Evolutionary conservation across 805 yeast genomes (phyloP).

Genomic region (Saccharomycopsis sp.): DNA sequence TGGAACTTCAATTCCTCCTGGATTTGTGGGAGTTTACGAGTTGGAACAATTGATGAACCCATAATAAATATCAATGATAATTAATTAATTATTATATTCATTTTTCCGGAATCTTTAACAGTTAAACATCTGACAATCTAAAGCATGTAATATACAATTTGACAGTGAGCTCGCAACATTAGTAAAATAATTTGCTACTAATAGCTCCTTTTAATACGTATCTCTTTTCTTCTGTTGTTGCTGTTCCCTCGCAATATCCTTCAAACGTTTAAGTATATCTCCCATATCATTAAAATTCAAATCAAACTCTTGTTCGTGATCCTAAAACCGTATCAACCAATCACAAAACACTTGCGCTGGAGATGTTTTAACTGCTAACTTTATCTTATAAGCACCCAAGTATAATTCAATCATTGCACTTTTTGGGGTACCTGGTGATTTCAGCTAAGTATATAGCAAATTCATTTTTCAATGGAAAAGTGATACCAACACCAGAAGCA

Average conservation of each 20-base stretch:
- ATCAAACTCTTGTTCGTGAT: background rate
- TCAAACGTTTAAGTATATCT: constrained; percentile 13
- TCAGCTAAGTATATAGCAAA: constrained; percentile 28
- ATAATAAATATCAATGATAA: too few species aligned
- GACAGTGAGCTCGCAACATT: too few species aligned
- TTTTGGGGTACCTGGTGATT: constrained; percentile 22
- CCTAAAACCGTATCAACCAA: constrained; percentile 6
- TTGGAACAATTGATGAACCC: too few species aligned
- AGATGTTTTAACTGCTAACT: constrained; percentile 6
- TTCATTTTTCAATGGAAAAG: constrained; percentile 34
- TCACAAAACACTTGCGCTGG: constrained; percentile 11
- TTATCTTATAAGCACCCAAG: background rate
- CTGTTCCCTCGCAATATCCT: constrained; percentile 4
- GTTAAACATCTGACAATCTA: too few species aligned
- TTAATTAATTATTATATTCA: too few species aligned
- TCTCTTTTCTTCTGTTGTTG: background rate
- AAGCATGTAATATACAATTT: too few species aligned
- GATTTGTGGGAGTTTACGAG: too few species aligned
- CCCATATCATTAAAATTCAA: constrained; percentile 15
- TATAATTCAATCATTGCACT: background rate
- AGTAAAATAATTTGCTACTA: too few species aligned
- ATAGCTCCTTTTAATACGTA: too few species aligned
- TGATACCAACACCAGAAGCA: constrained; percentile 11
- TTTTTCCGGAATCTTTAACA: too few species aligned
- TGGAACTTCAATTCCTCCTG: too few species aligned